These are phyloP conservation scores for Dovyalis caffra DNA, from an alignment of 345 rosid genomes.

Conservation along the genomic window DNA sequence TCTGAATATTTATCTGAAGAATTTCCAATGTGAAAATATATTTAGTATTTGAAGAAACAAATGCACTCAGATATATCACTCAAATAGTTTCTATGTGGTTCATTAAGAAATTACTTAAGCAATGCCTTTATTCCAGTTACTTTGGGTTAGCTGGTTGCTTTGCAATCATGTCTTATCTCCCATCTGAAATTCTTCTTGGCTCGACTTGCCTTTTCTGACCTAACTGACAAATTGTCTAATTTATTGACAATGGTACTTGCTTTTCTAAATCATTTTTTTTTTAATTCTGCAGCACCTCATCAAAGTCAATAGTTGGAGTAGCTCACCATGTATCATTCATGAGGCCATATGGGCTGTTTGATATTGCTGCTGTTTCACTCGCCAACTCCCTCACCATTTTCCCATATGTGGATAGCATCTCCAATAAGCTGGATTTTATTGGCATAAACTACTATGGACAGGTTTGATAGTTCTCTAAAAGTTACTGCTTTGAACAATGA, in stretches of 20 bases:
- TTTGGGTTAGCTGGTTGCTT: not conserved
- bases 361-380: constrained; percentile 69
- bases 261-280: not conserved
- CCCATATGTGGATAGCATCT: constrained; percentile 73
- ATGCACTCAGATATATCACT: too few relatives aligned
- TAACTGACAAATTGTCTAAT: not conserved
- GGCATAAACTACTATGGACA: constrained; percentile 98
- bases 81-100: too few relatives aligned
- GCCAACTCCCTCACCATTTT: constrained; percentile 71
- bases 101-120: not conserved
- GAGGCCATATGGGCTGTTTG: constrained; percentile 92
- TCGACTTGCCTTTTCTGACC: not conserved
- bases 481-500: not conserved
- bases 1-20: not conserved
- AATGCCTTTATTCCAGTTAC: not conserved
- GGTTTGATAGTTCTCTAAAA: constrained; percentile 39
- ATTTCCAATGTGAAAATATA: not conserved
- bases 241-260: not conserved
- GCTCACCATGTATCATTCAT: constrained; percentile 92
- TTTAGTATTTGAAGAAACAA: not conserved
- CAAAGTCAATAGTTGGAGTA: constrained; percentile 60
- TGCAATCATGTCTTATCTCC: not conserved
- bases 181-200: not conserved
- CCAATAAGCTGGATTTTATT: constrained; percentile 72
- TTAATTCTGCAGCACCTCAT: constrained; percentile 25